A percentile compares a stretch with the other conserved stretches of the same genome.
These are phyloP conservation scores for Coelastrella sp. DNA, from an alignment of 139 green algal genomes.

Conservation along the genomic window DNA sequence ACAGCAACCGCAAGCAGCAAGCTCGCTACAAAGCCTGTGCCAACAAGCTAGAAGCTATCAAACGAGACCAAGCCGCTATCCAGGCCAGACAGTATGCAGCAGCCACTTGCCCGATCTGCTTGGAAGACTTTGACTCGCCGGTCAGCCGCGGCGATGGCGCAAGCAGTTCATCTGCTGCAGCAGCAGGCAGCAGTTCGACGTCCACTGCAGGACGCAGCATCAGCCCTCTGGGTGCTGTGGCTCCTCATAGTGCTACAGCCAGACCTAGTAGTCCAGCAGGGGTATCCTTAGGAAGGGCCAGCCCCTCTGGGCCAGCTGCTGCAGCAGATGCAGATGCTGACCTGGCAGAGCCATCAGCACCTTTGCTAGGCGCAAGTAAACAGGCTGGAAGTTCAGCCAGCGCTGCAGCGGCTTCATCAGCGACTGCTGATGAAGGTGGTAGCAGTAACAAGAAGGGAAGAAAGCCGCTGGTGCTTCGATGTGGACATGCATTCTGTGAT, in stretches of 20 bases:
- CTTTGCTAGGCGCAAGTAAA: background rate
- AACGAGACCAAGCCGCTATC: slow-evolving; percentile 46
- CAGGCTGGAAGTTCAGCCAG: background rate
- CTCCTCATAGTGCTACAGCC: too few species aligned
- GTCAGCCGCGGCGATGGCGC: background rate
- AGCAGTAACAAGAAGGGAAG: slow-evolving; percentile 10
- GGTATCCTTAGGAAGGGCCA: background rate
- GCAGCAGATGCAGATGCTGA: background rate
- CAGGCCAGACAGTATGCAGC: slow-evolving; percentile 50
- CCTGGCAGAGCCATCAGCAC: background rate
- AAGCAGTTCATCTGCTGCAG: slow-evolving; percentile 16
- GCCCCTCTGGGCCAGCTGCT: background rate
- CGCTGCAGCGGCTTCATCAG: background rate
- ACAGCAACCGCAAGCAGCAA: background rate
- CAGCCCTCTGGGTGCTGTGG: too few species aligned
- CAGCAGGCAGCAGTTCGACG: background rate
- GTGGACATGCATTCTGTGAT: slow-evolving; percentile 75
- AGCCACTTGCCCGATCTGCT: slow-evolving; percentile 64
- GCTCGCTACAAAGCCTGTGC: slow-evolving; percentile 47
- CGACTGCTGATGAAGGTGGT: background rate
- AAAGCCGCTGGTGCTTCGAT: slow-evolving; percentile 57
- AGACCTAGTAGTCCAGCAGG: too few species aligned
- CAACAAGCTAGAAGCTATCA: slow-evolving; percentile 52
- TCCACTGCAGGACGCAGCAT: too few species aligned
- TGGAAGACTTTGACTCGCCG: slow-evolving; percentile 40